Conservation (phyloP, 2,329 filamentous ascomycete genomes). For the Clonostachys rosea region DNA sequence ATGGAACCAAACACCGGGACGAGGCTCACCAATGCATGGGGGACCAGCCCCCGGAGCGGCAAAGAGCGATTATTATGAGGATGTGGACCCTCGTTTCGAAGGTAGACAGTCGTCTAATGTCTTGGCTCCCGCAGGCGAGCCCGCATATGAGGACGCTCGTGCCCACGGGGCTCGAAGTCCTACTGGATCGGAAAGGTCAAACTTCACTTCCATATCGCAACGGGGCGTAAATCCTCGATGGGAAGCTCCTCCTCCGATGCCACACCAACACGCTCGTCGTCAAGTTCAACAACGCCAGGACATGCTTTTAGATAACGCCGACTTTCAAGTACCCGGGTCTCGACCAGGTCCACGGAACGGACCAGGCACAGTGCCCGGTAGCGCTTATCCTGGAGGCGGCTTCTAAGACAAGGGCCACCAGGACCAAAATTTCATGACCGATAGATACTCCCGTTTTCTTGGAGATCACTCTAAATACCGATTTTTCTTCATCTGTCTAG, state of each 20-base stretch:
- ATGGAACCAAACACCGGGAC: conserved; percentile 44
- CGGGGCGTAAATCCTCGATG: conserved; percentile 85
- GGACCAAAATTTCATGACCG: background rate
- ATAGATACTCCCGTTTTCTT: background rate
- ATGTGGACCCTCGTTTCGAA: conserved; percentile 84
- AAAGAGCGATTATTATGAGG: conserved; percentile 72
- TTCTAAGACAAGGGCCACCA: conserved; percentile 11
- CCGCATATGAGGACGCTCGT: conserved; percentile 59
- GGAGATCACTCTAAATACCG: too few relatives aligned
- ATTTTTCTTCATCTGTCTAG: background rate
- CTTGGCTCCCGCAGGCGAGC: conserved; percentile 22
- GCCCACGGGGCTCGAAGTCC: conserved; percentile 59
- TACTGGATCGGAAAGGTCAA: conserved; percentile 72
- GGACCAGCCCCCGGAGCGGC: conserved; percentile 9
- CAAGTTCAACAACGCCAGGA: conserved; percentile 57
- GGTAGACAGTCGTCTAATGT: conserved; percentile 20
- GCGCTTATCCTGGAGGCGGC: conserved; percentile 40
- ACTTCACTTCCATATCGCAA: conserved; percentile 88
- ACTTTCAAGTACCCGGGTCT: conserved; percentile 67
- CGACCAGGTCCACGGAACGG: conserved; percentile 21
- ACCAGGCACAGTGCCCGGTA: conserved; percentile 45
- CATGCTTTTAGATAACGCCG: conserved; percentile 76
- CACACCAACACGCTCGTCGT: conserved; percentile 32
- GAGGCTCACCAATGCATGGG: conserved; percentile 19
- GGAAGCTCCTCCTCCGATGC: conserved; percentile 48